These are phyloP conservation scores for Trichoderma aggressivum DNA, from an alignment of 2,329 filamentous ascomycete genomes.

Conservation along the genomic window DNA sequence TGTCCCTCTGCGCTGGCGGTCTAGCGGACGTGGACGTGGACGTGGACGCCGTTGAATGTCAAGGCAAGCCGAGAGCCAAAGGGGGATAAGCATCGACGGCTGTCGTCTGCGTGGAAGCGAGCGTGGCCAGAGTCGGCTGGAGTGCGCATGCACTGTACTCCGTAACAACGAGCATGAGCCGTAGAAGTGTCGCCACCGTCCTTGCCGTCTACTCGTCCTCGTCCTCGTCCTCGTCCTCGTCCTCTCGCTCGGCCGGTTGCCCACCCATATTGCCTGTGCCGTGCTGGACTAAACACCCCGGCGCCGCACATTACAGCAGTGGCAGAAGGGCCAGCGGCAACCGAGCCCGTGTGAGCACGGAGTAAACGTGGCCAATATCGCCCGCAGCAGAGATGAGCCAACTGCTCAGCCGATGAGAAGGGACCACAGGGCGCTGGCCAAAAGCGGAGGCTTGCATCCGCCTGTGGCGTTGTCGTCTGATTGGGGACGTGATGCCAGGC, in stretches of 20 bases:
- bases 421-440: conserved; percentile 16
- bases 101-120: conserved; percentile 5
- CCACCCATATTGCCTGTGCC: background rate
- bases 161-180: background rate
- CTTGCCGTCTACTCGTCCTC: background rate
- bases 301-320: background rate
- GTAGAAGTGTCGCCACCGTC: background rate
- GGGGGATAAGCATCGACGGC: background rate
- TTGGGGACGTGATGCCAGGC: conserved; percentile 21
- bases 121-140: background rate
- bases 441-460: conserved; percentile 23
- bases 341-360: background rate
- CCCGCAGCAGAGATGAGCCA: conserved; percentile 20
- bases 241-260: background rate
- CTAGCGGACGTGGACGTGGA: background rate
- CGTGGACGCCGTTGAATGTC: background rate
- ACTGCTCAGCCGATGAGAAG: conserved; percentile 15
- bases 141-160: background rate
- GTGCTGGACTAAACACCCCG: background rate
- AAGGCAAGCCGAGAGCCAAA: background rate
- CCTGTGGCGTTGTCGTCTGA: conserved; percentile 20
- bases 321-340: background rate
- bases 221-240: background rate
- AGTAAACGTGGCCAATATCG: conserved; percentile 18
- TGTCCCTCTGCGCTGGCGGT: conserved; percentile 13